Evolutionary conservation across 225 moss, liverwort and hornwort species (phyloP).

Genomic region (Thuidium tamariscinum): DNA sequence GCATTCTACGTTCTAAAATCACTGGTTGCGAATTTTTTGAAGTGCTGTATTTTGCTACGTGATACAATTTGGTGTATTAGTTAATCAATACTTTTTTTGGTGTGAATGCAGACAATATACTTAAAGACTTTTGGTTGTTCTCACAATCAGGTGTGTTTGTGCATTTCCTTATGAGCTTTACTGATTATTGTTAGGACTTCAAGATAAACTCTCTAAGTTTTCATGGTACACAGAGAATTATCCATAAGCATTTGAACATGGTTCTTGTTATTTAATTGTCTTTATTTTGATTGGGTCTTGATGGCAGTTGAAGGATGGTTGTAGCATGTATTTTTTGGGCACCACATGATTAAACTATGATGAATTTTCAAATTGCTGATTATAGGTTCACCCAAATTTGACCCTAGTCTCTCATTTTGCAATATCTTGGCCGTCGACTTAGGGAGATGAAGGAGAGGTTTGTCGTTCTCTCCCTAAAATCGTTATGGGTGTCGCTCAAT

Average conservation of each 20-base stretch:
- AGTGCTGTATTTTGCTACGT: neutral
- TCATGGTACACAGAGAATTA: neutral
- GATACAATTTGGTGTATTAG: no score
- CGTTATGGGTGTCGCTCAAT: no score
- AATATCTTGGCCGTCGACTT: no score
- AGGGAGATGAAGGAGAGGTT: no score
- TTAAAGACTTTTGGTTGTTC: constrained; percentile 87
- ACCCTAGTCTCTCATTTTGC: no score
- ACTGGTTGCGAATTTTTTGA: neutral
- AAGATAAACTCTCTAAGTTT: neutral
- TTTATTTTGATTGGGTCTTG: neutral
- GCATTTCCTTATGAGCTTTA: neutral
- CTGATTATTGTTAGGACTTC: neutral
- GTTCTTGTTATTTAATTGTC: neutral
- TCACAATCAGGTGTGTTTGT: constrained; percentile 66
- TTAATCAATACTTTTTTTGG: no score
- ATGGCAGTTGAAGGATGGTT: neutral
- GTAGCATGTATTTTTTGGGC: no score
- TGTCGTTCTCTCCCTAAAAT: no score
- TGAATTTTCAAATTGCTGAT: no score
- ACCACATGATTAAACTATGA: no score
- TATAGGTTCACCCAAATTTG: no score
- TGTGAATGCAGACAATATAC: no score
- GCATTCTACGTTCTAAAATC: neutral
- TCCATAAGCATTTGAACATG: neutral